Conservation (phyloP, 2,329 filamentous ascomycete genomes). For the Onygenales sp. region DNA sequence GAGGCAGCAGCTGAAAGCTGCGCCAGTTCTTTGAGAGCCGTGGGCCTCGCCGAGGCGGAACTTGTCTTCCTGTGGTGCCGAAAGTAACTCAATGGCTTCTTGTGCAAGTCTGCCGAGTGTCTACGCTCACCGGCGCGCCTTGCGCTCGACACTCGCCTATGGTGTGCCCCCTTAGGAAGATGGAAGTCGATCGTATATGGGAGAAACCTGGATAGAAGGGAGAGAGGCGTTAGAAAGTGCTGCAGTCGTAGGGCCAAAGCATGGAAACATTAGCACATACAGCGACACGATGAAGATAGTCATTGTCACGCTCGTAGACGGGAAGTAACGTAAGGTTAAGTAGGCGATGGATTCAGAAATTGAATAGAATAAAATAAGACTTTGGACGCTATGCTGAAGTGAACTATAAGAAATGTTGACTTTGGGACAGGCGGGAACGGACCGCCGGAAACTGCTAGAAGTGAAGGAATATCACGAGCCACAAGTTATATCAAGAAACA, state of each 20-base stretch:
- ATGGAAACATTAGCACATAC: constrained; percentile 32
- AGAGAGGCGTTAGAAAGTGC: constrained; percentile 35
- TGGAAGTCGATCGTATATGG: constrained; percentile 89
- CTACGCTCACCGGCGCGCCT: constrained; percentile 5
- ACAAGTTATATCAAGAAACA: not conserved
- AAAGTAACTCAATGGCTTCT: constrained; percentile 25
- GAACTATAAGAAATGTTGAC: too few species aligned
- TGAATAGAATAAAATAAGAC: not conserved
- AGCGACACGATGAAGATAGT: constrained; percentile 52
- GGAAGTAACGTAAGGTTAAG: not conserved
- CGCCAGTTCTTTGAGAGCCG: constrained; percentile 4
- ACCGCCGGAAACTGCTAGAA: not conserved
- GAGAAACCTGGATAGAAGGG: constrained; percentile 63
- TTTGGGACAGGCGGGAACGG: too few species aligned
- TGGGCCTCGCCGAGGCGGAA: constrained; percentile 1
- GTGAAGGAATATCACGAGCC: not conserved
- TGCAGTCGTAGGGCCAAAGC: not conserved
- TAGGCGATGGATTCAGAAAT: not conserved
- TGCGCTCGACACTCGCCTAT: constrained; percentile 5
- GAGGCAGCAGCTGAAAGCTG: not conserved
- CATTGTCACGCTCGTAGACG: constrained; percentile 31
- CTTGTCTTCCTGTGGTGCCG: constrained; percentile 17
- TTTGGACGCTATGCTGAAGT: not conserved
- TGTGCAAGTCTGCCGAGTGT: constrained; percentile 10
- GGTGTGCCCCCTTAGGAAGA: constrained; percentile 26